Percentiles rank a stretch among this genome's conserved stretches.
Conservation (phyloP, 495 filamentous ascomycete genomes). For the Terfezia claveryi region DNA sequence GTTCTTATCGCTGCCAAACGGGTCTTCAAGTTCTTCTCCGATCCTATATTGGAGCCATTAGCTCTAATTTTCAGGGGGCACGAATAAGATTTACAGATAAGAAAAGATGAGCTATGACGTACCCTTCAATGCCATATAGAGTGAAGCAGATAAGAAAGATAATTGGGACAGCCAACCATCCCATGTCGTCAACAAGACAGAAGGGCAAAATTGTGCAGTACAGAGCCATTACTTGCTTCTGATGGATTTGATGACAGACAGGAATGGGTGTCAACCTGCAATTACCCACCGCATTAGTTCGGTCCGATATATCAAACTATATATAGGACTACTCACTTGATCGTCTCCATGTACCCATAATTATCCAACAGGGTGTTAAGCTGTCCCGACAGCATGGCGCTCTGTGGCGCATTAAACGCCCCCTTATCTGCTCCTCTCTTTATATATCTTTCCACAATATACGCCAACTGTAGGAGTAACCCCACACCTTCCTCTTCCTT, state of each 20-base stretch:
- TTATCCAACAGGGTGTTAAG: constrained; percentile 39
- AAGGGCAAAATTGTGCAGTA: constrained; percentile 54
- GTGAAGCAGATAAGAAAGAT: constrained; percentile 49
- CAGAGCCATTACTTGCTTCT: constrained; percentile 51
- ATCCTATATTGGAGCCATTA: constrained; percentile 24
- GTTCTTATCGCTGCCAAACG: constrained; percentile 52
- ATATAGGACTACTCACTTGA: constrained; percentile 19
- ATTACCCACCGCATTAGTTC: neutral
- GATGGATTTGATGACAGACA: constrained; percentile 55
- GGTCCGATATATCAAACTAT: neutral
- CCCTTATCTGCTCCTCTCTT: constrained; percentile 21
- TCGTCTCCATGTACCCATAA: constrained; percentile 55
- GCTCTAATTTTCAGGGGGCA: neutral
- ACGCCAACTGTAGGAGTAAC: constrained; percentile 41
- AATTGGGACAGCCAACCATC: constrained; percentile 48
- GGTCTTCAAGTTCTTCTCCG: constrained; percentile 51
- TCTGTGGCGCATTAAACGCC: constrained; percentile 18
- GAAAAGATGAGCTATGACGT: neutral
- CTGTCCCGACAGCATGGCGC: constrained; percentile 32
- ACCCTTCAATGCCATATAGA: constrained; percentile 46
- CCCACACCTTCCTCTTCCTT: constrained; percentile 44
- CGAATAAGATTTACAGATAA: no score
- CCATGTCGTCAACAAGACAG: constrained; percentile 48
- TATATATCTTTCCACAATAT: constrained; percentile 48
- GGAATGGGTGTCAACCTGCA: constrained; percentile 40